phyloP scores from a whole-genome alignment of 495 filamentous ascomycete genomes.

The Pseudotulostoma volvatum region DNA sequence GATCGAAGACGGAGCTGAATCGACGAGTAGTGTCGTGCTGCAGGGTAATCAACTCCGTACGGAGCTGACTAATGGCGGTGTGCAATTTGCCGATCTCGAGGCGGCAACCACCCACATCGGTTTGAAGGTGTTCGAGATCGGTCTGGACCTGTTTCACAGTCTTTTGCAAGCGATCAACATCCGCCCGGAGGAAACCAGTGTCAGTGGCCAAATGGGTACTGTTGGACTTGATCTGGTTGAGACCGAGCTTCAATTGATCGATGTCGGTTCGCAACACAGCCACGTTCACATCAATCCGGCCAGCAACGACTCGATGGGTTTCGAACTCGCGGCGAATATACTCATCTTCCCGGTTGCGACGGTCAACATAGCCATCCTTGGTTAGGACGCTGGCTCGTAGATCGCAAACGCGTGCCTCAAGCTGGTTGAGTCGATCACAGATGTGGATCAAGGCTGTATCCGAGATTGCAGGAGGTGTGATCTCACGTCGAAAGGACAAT shows the following conservation, averaged over 20 bases:
- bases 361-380: conserved; percentile 25
- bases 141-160: conserved; percentile 23
- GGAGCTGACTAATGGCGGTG: conserved; percentile 19
- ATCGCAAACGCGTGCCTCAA: conserved; percentile 25
- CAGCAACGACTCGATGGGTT: conserved; percentile 18
- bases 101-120: conserved; percentile 20
- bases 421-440: conserved; percentile 23
- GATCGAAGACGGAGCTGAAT: conserved; percentile 12
- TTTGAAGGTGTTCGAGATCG: conserved; percentile 18
- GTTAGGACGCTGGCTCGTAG: conserved; percentile 22
- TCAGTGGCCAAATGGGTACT: conserved; percentile 21
- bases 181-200: conserved; percentile 22
- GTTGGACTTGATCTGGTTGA: conserved; percentile 21
- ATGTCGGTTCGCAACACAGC: conserved; percentile 22
- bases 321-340: conserved; percentile 28
- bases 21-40: conserved; percentile 21
- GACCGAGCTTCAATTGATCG: conserved; percentile 22
- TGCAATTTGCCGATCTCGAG: conserved; percentile 27
- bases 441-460: conserved; percentile 20
- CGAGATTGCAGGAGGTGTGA: conserved; percentile 16
- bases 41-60: conserved; percentile 21
- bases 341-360: conserved; percentile 28
- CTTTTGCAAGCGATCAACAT: conserved; percentile 26
- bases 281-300: conserved; percentile 26
- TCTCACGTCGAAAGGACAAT: conserved; percentile 19